These are phyloP conservation scores for Oemleria cerasiformis DNA, from an alignment of 306 rosid genomes.

Conservation along the genomic window DNA sequence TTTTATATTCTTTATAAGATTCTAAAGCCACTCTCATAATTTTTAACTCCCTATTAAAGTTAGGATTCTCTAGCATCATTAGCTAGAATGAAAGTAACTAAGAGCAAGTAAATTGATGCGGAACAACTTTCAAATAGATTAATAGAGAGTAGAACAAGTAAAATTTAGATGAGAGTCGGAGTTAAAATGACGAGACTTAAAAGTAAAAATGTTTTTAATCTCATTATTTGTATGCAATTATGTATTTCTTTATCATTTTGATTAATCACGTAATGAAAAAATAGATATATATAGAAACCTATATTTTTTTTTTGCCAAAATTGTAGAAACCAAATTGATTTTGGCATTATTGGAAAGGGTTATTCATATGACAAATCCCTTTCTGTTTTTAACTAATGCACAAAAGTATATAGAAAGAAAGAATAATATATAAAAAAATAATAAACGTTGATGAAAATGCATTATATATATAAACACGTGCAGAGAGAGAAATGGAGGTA, in stretches of 20 bases:
- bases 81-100: neutral
- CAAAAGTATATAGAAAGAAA: too few species aligned
- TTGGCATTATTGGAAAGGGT: neutral
- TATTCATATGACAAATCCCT: neutral
- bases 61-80: neutral
- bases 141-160: too few species aligned
- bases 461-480: conserved; percentile 5
- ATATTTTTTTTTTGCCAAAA: too few species aligned
- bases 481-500: neutral
- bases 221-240: too few species aligned
- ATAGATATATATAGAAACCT: too few species aligned
- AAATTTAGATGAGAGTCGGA: too few species aligned
- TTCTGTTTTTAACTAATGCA: neutral
- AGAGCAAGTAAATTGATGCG: neutral
- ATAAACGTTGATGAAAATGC: too few species aligned
- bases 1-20: too few species aligned
- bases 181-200: too few species aligned
- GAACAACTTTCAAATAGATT: neutral
- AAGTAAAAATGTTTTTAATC: too few species aligned
- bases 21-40: neutral
- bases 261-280: neutral
- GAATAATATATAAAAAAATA: neutral
- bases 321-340: too few species aligned
- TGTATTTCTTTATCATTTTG: neutral
- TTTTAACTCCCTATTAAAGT: neutral